Conservation (phyloP, 2,329 filamentous ascomycete species). For the Venturia pyrina region DNA sequence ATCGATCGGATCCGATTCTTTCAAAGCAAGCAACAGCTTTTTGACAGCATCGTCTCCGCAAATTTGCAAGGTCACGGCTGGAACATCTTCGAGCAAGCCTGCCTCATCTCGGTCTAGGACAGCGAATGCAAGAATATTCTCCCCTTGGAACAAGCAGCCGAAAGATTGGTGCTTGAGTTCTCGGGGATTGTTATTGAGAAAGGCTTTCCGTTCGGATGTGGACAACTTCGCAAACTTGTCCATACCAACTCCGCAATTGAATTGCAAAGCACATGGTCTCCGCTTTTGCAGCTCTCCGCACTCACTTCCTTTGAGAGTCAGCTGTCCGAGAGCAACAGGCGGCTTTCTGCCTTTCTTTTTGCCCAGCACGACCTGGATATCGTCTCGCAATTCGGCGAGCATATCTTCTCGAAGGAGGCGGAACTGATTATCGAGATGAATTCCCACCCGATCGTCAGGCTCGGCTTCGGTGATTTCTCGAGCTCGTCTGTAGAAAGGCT, state of each 20-base stretch:
- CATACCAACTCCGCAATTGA: constrained; percentile 31
- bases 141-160: constrained; percentile 46
- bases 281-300: constrained; percentile 21
- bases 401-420: constrained; percentile 63
- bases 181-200: constrained; percentile 36
- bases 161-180: constrained; percentile 52
- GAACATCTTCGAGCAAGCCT: constrained; percentile 33
- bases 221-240: constrained; percentile 29
- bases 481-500: constrained; percentile 46
- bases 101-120: constrained; percentile 43
- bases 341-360: constrained; percentile 37
- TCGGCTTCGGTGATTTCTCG: constrained; percentile 37
- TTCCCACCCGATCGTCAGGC: constrained; percentile 28
- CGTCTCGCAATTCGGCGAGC: constrained; percentile 54
- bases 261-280: constrained; percentile 31
- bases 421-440: constrained; percentile 62
- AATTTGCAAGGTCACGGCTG: constrained; percentile 44
- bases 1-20: constrained; percentile 24
- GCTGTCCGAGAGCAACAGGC: constrained; percentile 28
- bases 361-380: constrained; percentile 42
- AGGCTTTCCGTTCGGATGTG: constrained; percentile 29
- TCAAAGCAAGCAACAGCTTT: constrained; percentile 38
- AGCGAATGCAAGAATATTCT: constrained; percentile 50
- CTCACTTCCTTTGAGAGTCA: constrained; percentile 32
- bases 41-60: constrained; percentile 35